Base-by-base conservation (phyloP, 1,284 basidiomycete species). In the Ceratobasidium sp. region DNA sequence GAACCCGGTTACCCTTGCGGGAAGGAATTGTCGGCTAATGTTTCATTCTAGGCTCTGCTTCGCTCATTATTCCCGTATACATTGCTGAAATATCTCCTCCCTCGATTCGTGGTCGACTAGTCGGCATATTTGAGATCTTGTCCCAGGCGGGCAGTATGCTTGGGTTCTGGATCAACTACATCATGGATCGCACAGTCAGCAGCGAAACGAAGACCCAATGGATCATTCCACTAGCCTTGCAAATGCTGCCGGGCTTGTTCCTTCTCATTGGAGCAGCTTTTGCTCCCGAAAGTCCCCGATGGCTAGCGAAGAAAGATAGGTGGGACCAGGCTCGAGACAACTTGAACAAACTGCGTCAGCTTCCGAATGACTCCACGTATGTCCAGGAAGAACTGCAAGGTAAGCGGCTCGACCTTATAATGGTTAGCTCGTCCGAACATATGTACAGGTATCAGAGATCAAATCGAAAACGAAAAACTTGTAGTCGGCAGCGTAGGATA, bases 211-310 rank as follows among this genome's bases (percentile, higher is more conserved):
- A n/a, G 51, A 84, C 81, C 51, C 87, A 88, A 78, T 90, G 88
- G 87, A 82, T 87, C 10, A 86, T 89, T 78, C 87, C 89, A 1
- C 87, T 89, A 79, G 87, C 87, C 1, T 84, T 90, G 12, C 89
- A 90, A 81, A 18, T 3, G 67, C 63, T 90, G 81, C 89, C 89
- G 0, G 89, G 87, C 13, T 87, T 87, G 1, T 53, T 89, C 7
- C 84, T 89, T 51, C 82, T 86, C 63, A 77, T 88, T 58, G 87
- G 86, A n/a, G 82, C 85, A 0, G 82, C 88, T 64, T 87, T 89
- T 81, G 82, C 90, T 26, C 83, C 84, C 49, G 89, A 90, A 79
- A 88, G 88, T 0, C 89, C 90, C 0, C 84, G 88, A 1, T 89
- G 88, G 86, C 85, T 90, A 13, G 83, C 89, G 67, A 84, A 86